A percentile compares a stretch with the other conserved stretches of the same genome.
Evolutionary conservation across 2,329 filamentous ascomycete species (phyloP).

Genomic region (Trichoderma guizhouense): DNA sequence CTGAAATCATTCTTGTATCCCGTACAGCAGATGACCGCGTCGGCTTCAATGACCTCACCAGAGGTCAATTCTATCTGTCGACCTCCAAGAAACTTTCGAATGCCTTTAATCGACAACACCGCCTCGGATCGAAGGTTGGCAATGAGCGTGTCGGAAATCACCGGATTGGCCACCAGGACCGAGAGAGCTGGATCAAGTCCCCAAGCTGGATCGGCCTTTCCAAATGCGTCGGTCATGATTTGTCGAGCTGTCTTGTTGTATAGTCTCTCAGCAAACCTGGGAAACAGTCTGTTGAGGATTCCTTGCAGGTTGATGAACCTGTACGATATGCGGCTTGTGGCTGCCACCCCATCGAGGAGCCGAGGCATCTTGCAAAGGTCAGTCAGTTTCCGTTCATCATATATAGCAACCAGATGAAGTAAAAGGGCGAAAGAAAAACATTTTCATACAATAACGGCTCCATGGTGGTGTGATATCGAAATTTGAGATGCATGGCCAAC

Average conservation of each 20-base stretch:
- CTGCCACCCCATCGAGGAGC: slow-evolving; percentile 31
- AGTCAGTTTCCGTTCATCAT: neutral
- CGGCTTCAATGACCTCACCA: slow-evolving; percentile 30
- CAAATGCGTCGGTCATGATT: slow-evolving; percentile 24
- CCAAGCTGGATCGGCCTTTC: slow-evolving; percentile 26
- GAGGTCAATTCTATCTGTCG: slow-evolving; percentile 30
- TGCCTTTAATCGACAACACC: slow-evolving; percentile 32
- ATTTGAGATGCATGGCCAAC: slow-evolving; percentile 27
- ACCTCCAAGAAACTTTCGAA: slow-evolving; percentile 26
- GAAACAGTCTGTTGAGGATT: slow-evolving; percentile 26
- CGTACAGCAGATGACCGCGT: slow-evolving; percentile 36
- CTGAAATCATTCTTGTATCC: slow-evolving; percentile 36
- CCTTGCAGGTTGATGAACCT: slow-evolving; percentile 30
- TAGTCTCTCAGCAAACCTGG: slow-evolving; percentile 21
- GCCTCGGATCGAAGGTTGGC: slow-evolving; percentile 37
- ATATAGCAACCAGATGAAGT: neutral
- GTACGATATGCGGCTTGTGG: slow-evolving; percentile 33
- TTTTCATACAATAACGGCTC: slow-evolving; percentile 22
- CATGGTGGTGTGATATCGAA: slow-evolving; percentile 26
- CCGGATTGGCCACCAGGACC: slow-evolving; percentile 26
- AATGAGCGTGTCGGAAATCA: slow-evolving; percentile 30
- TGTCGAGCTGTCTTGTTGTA: slow-evolving; percentile 20
- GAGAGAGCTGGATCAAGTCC: slow-evolving; percentile 27
- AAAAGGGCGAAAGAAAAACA: neutral
- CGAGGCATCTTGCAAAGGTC: slow-evolving; percentile 27